These are phyloP conservation scores for Colletotrichum sp. DNA, from an alignment of 2,329 filamentous ascomycete species.

Conservation along the genomic window DNA sequence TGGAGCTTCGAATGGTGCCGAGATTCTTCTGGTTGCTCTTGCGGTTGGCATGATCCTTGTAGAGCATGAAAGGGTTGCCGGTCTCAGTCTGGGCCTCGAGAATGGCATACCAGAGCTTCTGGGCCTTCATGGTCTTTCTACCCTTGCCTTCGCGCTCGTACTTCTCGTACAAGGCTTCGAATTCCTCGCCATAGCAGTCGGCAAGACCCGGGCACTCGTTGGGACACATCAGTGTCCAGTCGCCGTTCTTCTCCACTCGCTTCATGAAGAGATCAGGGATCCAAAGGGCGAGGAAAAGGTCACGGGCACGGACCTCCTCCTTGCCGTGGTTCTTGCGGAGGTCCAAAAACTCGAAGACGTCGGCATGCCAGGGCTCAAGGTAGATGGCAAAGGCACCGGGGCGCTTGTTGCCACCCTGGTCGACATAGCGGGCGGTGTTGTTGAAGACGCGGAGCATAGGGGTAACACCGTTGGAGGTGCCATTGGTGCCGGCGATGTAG, in stretches of 20 bases:
- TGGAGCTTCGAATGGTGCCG: conserved; percentile 97
- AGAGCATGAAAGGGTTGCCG: conserved; percentile 98
- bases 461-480: conserved; percentile 95
- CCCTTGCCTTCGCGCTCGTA: conserved; percentile 91
- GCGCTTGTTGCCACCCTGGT: conserved; percentile 99
- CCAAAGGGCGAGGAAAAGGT: conserved; percentile 98
- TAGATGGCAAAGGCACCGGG: conserved; percentile 99
- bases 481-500: conserved; percentile 98
- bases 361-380: conserved; percentile 97
- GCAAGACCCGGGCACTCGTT: conserved; percentile 95
- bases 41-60: conserved; percentile 97
- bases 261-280: conserved; percentile 99
- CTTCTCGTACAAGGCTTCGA: conserved; percentile 90
- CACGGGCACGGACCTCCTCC: conserved; percentile 95
- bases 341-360: conserved; percentile 97
- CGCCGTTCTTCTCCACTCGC: conserved; percentile 93
- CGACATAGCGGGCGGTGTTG: conserved; percentile 98
- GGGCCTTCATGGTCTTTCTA: conserved; percentile 90
- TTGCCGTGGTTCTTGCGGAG: conserved; percentile 99
- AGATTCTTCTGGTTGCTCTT: conserved; percentile 99
- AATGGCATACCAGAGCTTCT: conserved; percentile 99
- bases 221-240: conserved; percentile 98
- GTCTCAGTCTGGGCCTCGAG: conserved; percentile 98
- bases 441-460: conserved; percentile 99
- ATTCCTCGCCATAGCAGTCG: conserved; percentile 97